phyloP scores from a whole-genome alignment of 1,284 basidiomycete species.

The Heterobasidion occidentale region DNA sequence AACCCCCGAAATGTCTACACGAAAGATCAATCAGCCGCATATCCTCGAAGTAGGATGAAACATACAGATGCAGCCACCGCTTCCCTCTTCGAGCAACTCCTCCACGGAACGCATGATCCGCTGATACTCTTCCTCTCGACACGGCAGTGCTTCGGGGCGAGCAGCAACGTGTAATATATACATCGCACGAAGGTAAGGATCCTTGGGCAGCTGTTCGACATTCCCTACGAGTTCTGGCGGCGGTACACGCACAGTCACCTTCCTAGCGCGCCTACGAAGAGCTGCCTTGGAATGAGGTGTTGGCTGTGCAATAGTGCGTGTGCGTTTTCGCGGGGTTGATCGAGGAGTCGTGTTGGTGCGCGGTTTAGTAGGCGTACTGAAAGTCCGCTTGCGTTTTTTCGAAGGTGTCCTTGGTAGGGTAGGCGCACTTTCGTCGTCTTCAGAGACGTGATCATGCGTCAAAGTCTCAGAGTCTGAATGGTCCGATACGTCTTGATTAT shows the following conservation, averaged over 20 bases:
- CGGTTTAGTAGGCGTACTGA: slow-evolving; percentile 11
- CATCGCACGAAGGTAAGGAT: slow-evolving; percentile 82
- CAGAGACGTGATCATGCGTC: slow-evolving; percentile 9
- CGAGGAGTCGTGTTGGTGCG: slow-evolving; percentile 14
- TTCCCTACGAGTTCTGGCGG: slow-evolving; percentile 22
- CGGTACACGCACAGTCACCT: slow-evolving; percentile 28
- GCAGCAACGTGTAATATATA: slow-evolving; percentile 90
- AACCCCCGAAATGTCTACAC: slow-evolving; percentile 62
- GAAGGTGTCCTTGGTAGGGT: slow-evolving; percentile 13
- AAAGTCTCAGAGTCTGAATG: background rate
- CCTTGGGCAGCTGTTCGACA: slow-evolving; percentile 40
- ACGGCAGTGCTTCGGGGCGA: slow-evolving; percentile 86
- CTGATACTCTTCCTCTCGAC: slow-evolving; percentile 83
- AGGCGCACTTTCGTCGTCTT: slow-evolving; percentile 3
- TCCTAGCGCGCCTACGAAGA: slow-evolving; percentile 31
- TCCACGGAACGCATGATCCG: slow-evolving; percentile 75
- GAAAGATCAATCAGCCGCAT: background rate
- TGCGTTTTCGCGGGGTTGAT: slow-evolving; percentile 20
- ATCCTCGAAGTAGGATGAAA: slow-evolving; percentile 9
- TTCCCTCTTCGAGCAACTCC: slow-evolving; percentile 86
- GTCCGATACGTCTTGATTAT: background rate
- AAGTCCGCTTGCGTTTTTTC: slow-evolving; percentile 18
- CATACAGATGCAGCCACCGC: slow-evolving; percentile 93
- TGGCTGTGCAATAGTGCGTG: slow-evolving; percentile 34
- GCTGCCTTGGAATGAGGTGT: slow-evolving; percentile 65